A percentile compares a stretch with the other conserved stretches of the same genome.
Conservation (phyloP, 2,329 filamentous ascomycete species). For the Meredithiella fracta region DNA sequence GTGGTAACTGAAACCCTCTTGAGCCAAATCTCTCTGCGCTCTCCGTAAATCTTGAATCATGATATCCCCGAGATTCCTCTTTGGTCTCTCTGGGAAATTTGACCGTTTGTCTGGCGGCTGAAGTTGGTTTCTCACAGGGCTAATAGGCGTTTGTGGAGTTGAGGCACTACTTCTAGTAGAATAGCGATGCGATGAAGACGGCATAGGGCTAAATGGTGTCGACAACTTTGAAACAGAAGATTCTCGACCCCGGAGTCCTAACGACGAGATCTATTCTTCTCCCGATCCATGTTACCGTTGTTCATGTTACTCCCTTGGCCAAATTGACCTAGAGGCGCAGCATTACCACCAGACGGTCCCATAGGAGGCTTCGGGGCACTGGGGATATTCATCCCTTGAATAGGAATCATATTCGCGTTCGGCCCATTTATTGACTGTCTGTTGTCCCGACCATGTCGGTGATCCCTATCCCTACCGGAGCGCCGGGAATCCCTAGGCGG, state of each 20-base stretch:
- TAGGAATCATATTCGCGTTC: slow-evolving; percentile 9
- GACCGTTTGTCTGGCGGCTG: background rate
- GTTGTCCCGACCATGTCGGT: slow-evolving; percentile 8
- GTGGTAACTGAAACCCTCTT: background rate
- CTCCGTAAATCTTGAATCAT: background rate
- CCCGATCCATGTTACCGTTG: slow-evolving; percentile 19
- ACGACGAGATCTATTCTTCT: slow-evolving; percentile 23
- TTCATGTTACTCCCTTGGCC: slow-evolving; percentile 16
- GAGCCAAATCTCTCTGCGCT: background rate
- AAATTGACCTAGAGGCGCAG: slow-evolving; percentile 10
- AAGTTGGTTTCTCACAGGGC: background rate
- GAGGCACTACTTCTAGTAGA: background rate
- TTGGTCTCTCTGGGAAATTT: background rate
- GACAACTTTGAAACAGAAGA: background rate
- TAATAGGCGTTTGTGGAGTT: background rate
- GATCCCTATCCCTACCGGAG: slow-evolving; percentile 16
- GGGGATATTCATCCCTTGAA: background rate
- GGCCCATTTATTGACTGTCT: background rate
- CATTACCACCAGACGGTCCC: slow-evolving; percentile 11
- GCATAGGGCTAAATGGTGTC: background rate
- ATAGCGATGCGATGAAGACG: background rate
- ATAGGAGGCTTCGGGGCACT: background rate
- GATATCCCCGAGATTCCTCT: background rate
- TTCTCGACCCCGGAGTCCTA: slow-evolving; percentile 12
- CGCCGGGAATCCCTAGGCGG: slow-evolving; percentile 17